Evolutionary conservation across 1,139 yeast species (phyloP), one percentile per base, ranked within the genome.

Genomic region (Tardiomyces digboiensis): DNA sequence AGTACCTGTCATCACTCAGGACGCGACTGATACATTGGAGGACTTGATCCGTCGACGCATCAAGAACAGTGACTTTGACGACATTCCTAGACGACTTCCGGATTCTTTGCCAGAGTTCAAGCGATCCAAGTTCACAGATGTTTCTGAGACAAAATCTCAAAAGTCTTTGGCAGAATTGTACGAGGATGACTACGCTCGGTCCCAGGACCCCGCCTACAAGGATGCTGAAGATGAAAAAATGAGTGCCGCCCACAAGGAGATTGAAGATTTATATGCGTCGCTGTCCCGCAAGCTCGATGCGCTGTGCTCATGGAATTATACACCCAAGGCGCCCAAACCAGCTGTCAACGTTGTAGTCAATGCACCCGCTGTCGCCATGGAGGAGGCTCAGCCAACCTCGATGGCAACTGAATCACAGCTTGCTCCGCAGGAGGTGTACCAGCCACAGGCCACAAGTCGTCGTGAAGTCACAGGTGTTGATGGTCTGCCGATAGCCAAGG

Each of bases 371-470:
- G 82, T 91, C 44, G 61, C 82, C 6, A 86, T 89, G 95, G 98
- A 91, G 66, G 98, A 91, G 59, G 93, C 97, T 1, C 97, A 89
- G 65, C 98, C 98, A 40, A 71, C 86, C 45, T 81, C 89, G 39
- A 74, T 85, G 66, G 76, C 93, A 2, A 68, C 76, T 29, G 86
- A 81, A 21, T 70, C 82, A n/a, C 76, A 84, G 43, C 72, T 91
- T 56, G 98, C 98, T 1, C 98, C 98, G 38, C 98, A 91, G 66
- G 98, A 91, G 66, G 73, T 91, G n/a, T 91, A 82, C 65, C 77
- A 73, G 58, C 71, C 82, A 20, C 75, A 72, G 42, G 71, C 73
- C 33, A 64, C 70, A 26, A 64, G 67, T 36, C 57, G 58, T 48
- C 68, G 76, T 45, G 95, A 87, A 60, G 83, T 87, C 20, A 72